Percentiles rank a stretch among this genome's conserved stretches.
Conservation (phyloP, 257 asterid species). For the Przewalskia tangutica region DNA sequence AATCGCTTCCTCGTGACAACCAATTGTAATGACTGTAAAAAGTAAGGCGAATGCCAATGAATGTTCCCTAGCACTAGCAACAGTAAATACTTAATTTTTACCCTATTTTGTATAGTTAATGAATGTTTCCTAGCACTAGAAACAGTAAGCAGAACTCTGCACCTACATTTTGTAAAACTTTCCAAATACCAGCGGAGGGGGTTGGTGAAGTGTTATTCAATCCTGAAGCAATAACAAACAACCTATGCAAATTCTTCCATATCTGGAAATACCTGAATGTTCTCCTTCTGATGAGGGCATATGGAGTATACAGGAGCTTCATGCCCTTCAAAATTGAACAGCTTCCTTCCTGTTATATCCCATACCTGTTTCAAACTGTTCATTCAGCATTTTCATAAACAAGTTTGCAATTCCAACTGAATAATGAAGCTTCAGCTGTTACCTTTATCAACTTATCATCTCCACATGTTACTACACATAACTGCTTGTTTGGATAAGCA, state of each 20-base stretch:
- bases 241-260: neutral
- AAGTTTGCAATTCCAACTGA: neutral
- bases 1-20: neutral
- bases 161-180: neutral
- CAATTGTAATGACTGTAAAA: neutral
- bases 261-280: conserved; percentile 59
- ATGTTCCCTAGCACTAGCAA: neutral
- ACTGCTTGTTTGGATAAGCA: conserved; percentile 92
- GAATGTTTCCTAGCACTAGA: neutral
- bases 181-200: neutral
- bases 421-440: conserved; percentile 14
- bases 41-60: neutral
- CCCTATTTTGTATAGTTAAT: neutral
- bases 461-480: conserved; percentile 89
- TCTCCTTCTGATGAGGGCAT: conserved; percentile 95
- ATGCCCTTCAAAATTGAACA: conserved; percentile 92
- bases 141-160: neutral
- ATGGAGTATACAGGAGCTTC: conserved; percentile 95
- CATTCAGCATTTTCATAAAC: conserved; percentile 15
- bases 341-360: conserved; percentile 83
- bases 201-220: neutral
- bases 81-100: neutral
- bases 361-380: conserved; percentile 65
- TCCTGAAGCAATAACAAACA: neutral
- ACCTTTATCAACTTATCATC: conserved; percentile 96